Evolutionary conservation across 2,329 filamentous ascomycete genomes (phyloP).

Genomic region (Hymenoscyphus repandus): DNA sequence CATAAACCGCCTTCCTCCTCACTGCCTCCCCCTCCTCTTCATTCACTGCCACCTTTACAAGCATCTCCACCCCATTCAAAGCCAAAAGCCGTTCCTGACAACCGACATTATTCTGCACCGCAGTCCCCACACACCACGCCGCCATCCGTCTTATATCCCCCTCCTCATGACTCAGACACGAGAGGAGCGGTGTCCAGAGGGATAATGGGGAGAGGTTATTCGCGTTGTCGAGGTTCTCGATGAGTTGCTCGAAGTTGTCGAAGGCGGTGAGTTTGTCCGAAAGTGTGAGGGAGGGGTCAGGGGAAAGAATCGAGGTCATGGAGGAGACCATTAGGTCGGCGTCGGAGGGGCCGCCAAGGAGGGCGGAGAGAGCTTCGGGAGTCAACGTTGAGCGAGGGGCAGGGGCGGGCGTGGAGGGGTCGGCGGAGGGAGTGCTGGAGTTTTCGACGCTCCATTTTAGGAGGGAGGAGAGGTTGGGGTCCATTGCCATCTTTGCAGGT

Average conservation of each 20-base stretch:
- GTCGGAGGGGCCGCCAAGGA: conserved; percentile 82
- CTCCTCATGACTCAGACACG: conserved; percentile 62
- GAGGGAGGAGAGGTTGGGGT: conserved; percentile 30
- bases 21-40: conserved; percentile 54
- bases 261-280: conserved; percentile 79
- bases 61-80: conserved; percentile 61
- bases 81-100: conserved; percentile 67
- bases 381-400: conserved; percentile 44
- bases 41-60: conserved; percentile 57
- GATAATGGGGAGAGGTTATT: conserved; percentile 80
- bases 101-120: conserved; percentile 91
- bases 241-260: conserved; percentile 90
- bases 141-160: conserved; percentile 74
- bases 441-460: conserved; percentile 49
- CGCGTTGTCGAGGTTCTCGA: conserved; percentile 92
- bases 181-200: conserved; percentile 77
- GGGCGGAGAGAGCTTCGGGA: conserved; percentile 63
- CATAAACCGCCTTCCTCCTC: conserved; percentile 83
- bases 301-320: conserved; percentile 68
- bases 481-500: conserved; percentile 18
- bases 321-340: conserved; percentile 85
- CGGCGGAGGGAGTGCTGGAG: conserved; percentile 36
- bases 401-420: conserved; percentile 21
- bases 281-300: conserved; percentile 56
- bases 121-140: conserved; percentile 91